Conservation (phyloP, 306 rosid species). For the Comarum palustre region DNA sequence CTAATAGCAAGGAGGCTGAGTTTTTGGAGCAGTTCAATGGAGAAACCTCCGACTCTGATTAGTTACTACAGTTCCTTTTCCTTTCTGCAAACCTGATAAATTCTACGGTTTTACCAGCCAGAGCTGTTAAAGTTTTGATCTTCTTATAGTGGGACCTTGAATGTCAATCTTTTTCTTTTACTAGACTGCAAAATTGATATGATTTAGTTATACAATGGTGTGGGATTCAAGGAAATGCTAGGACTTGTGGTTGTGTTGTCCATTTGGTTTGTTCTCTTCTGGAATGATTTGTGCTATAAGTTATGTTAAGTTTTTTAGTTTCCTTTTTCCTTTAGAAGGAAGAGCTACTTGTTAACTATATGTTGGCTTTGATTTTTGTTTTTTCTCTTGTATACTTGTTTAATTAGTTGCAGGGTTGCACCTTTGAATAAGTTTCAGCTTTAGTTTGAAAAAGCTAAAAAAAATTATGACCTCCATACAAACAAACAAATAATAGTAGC, state of each 20-base stretch:
- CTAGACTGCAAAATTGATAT: not conserved
- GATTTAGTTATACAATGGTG: not conserved
- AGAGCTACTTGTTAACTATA: not conserved
- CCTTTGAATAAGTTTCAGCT: not conserved
- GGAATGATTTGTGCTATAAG: not conserved
- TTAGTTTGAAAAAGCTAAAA: not conserved
- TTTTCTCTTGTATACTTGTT: not conserved
- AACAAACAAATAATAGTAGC: not conserved
- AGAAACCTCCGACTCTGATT: constrained; percentile 10
- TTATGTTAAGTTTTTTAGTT: not conserved
- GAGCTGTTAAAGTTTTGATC: not conserved
- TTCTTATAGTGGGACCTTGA: not conserved
- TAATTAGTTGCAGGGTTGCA: not conserved
- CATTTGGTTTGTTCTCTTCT: not conserved
- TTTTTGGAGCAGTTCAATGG: constrained; percentile 22
- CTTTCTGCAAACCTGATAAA: constrained; percentile 1
- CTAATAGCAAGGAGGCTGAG: constrained; percentile 29
- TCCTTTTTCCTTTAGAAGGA: not conserved
- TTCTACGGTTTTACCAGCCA: not conserved
- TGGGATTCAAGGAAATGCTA: not conserved
- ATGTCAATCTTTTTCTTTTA: not conserved
- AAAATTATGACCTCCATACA: not conserved
- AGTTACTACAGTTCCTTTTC: not conserved
- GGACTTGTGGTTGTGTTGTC: not conserved
- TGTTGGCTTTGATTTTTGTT: not conserved